Base-by-base conservation (phyloP, 192 early-diverging fungal species). In the Entophlyctis helioformis region DNA sequence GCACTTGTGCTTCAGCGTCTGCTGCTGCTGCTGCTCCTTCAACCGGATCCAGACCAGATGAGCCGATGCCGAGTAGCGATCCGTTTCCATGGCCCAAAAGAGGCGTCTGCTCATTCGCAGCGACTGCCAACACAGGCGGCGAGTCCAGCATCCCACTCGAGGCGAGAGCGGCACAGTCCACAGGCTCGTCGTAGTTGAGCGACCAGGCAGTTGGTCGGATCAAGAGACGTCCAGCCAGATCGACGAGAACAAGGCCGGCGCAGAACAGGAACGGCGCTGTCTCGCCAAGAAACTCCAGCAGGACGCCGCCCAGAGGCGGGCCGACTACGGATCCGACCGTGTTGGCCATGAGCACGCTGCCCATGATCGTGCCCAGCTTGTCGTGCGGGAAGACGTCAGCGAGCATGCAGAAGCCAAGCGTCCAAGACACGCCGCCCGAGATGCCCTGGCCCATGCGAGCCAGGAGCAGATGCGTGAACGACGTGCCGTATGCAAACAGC, bases 401-500 rank as follows among this genome's bases (percentile, higher is more conserved):
- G 13, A 86, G 54, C 77, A 84, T 76, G 16, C 73, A 79, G 22
- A 84, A 29, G 42, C 25, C 42, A 16, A 39, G 12, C 13, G 27
- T 23, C 81, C 83, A 85, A 19, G 76, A 76, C 18, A 80, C 78
- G 28, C 81, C 85, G 32, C 80, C 82, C 3, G 85, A 67, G 20
- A 79, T 55, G 44, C 85, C 85, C 48, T 85, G 83, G 1, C 74
- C 74, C 20, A 87, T 53, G 24, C 85, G 66, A 2, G 83, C 85
- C 0, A 83, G 19, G 1, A 84, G 62, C 1, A 87, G 66, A 44
- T 76, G 67, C 64, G 66, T 72, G 51, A 76, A 84, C 11, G 74
- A 71, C 42, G 63, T 69, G 11, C 80, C 68, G 24, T 78, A 34
- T 3, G 74, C 75, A 64, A 87, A 84, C 21, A 74, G 51, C 0